Percentiles rank a stretch among this genome's conserved stretches.
phyloP scores from a whole-genome alignment of 108 stramenopile species.

The Skeletonema grethae region DNA sequence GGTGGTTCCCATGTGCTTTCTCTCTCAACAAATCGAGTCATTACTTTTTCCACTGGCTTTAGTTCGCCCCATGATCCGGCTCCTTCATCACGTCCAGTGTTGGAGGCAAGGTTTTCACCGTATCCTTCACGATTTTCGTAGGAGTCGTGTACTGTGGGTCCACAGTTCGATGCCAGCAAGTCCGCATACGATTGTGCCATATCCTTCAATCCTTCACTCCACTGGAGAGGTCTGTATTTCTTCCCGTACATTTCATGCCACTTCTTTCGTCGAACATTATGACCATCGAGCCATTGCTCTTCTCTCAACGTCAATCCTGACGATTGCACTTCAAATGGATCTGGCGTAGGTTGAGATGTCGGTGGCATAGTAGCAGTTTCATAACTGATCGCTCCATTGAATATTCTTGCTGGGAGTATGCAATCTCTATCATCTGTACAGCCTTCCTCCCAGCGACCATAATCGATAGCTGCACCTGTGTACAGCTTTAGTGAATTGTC shows the following conservation, averaged over 20 bases:
- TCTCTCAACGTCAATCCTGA: constrained; percentile 5
- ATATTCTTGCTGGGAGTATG: not conserved
- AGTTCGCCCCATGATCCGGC: constrained; percentile 1
- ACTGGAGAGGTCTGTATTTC: not conserved
- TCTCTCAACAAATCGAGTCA: constrained; percentile 10
- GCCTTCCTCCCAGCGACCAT: not conserved
- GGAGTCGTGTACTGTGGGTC: not conserved
- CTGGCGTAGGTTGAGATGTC: not conserved
- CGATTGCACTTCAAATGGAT: not conserved
- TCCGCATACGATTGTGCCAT: constrained; percentile 5
- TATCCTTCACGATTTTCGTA: not conserved
- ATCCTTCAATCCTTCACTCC: not conserved
- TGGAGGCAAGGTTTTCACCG: constrained; percentile 20
- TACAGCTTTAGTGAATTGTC: not conserved
- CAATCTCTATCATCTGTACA: not conserved
- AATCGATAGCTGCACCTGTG: not conserved
- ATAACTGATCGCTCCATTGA: not conserved
- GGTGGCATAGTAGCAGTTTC: not conserved
- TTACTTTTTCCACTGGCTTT: not conserved
- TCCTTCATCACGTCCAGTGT: not conserved
- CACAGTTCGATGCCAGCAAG: not conserved
- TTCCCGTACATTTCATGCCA: constrained; percentile 5
- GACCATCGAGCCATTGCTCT: constrained; percentile 4
- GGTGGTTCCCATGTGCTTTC: not conserved
- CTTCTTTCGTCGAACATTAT: constrained; percentile 3